Evolutionary conservation across 352 stramenopile genomes (phyloP).

Genomic region (Pythium sukuiense): DNA sequence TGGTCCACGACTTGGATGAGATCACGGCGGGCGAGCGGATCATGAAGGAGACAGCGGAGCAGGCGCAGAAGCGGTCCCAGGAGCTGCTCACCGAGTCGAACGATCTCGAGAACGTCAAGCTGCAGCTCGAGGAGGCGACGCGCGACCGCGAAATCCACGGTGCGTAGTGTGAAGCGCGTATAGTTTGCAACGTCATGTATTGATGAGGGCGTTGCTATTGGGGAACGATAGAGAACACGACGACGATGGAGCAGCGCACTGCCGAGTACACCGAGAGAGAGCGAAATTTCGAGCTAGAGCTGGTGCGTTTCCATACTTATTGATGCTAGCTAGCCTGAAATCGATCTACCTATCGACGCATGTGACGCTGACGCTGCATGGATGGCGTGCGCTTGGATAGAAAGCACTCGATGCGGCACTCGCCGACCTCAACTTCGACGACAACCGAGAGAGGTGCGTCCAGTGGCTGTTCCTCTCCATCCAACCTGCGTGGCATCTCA

Average conservation of each 20-base stretch:
- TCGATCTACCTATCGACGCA: too few species aligned
- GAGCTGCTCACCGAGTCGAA: conserved; percentile 34
- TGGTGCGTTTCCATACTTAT: conserved; percentile 26
- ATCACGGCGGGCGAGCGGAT: conserved; percentile 4
- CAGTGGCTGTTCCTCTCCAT: not conserved
- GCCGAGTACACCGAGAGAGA: conserved; percentile 36
- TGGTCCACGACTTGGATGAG: conserved; percentile 30
- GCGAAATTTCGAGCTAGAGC: conserved; percentile 31
- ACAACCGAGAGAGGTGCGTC: conserved; percentile 24
- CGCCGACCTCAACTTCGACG: conserved; percentile 28
- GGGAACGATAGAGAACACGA: conserved; percentile 36
- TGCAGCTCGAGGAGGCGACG: conserved; percentile 31
- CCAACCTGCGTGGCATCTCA: not conserved
- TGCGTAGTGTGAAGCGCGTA: conserved; percentile 1
- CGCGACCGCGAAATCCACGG: conserved; percentile 42
- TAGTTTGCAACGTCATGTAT: too few species aligned
- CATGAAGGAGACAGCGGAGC: conserved; percentile 12
- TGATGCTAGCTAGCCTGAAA: too few species aligned
- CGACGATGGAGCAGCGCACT: conserved; percentile 43
- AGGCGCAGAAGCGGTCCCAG: conserved; percentile 20
- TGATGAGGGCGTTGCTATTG: not conserved
- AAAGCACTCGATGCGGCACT: conserved; percentile 24
- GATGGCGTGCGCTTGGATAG: conserved; percentile 7
- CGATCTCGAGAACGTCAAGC: conserved; percentile 30
- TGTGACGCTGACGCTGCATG: not conserved